These are phyloP conservation scores for Trametes sanguinea DNA, from an alignment of 768 basidiomycete species.

Conservation along the genomic window DNA sequence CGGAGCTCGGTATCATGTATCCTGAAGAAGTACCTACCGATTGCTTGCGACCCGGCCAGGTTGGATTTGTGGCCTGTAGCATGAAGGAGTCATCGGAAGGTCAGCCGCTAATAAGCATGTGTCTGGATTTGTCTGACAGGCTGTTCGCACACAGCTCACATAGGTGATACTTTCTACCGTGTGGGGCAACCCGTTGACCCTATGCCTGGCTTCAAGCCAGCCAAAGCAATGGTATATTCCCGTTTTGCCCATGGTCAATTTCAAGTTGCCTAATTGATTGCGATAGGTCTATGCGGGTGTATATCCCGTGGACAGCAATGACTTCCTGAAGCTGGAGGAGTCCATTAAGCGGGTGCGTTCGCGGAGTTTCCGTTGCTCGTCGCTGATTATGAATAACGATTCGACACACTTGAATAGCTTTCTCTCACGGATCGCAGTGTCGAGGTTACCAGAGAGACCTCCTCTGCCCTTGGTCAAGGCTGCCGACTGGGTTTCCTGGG, in stretches of 20 bases:
- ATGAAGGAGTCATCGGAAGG: constrained; percentile 98
- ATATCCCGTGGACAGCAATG: constrained; percentile 88
- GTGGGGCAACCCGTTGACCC: constrained; percentile 74
- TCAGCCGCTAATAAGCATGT: constrained; percentile 31
- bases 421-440: constrained; percentile 88
- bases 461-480: constrained; percentile 92
- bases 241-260: not conserved
- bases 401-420: constrained; percentile 46
- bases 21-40: constrained; percentile 83
- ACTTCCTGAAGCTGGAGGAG: constrained; percentile 94
- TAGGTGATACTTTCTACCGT: constrained; percentile 90
- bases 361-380: constrained; percentile 11
- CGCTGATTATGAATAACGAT: constrained; percentile 2
- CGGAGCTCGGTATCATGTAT: constrained; percentile 86
- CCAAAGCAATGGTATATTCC: constrained; percentile 83
- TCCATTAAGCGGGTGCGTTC: constrained; percentile 80
- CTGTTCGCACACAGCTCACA: constrained; percentile 59
- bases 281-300: constrained; percentile 89
- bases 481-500: constrained; percentile 94
- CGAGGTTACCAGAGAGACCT: constrained; percentile 87
- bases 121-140: not conserved
- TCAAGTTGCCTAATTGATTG: not conserved
- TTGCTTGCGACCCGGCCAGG: constrained; percentile 74
- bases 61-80: constrained; percentile 89
- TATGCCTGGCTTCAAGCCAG: constrained; percentile 87